Base-by-base conservation (phyloP, 352 stramenopile genomes). In the Phytophthora tentaculata region DNA sequence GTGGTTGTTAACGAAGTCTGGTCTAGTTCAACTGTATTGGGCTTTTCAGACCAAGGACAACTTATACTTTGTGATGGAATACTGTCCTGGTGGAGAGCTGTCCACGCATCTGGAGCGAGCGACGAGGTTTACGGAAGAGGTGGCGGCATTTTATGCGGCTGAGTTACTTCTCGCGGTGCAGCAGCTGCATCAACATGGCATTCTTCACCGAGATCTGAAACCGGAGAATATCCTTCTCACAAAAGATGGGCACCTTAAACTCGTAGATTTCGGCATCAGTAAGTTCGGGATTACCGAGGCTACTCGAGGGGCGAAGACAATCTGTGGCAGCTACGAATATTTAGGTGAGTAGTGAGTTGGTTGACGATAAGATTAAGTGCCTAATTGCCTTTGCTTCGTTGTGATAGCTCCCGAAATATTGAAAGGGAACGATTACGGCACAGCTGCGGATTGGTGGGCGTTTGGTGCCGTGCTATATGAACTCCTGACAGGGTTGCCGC, bases 181-280 rank as follows among this genome's bases (percentile, higher is more conserved):
- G 57, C 86, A 96, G 56, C 56, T 96, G 22, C 89, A 96, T 35
- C 86, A 86, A 22, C 89, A 95, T 28, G 89, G 87, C 28, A 92
- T 96, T 56, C 67, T 93, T 28, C 93, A 96, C 61, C 74, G 88
- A 26, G 88, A 96, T 64, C 69, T 96, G 24, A 96, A 96, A 54
- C 84, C 86, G 7, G 83, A 94, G 53, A 93, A 94, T 51, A 64
- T 94, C 26, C 62, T 94, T 16, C 69, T 95, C 8, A 87, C 81
- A 0, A 80, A 64, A 29, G 64, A 83, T 51, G 87, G 87, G 7
- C 87, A 94, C 39, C 37, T 94, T 1, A 94, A 93, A 60, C 76
- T 95, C 8, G 84, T 92, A 10, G 87, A 95, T 64, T 95, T 95
- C 74, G 87, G 87, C 5, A 74, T 95, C 48, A 90, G 86, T 68